Evolutionary conservation across 345 rosid species (phyloP).

Genomic region (Populus nigra): DNA sequence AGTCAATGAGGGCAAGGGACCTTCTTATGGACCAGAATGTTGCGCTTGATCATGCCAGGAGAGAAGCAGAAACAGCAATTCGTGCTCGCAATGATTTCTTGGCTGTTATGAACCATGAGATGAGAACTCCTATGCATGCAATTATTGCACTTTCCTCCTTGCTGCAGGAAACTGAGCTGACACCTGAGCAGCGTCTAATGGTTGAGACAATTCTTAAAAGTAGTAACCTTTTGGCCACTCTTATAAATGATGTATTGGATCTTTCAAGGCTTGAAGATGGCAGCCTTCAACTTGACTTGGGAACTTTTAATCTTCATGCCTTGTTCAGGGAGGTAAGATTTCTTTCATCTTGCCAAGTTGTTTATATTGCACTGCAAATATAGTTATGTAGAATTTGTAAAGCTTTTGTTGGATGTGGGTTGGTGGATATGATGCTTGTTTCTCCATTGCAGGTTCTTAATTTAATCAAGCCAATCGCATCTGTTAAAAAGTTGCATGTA

Average conservation of each 20-base stretch:
- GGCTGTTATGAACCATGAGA: slow-evolving; percentile 99
- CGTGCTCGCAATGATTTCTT: slow-evolving; percentile 94
- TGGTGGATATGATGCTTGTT: slow-evolving; percentile 14
- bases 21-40: slow-evolving; percentile 96
- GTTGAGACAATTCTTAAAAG: slow-evolving; percentile 95
- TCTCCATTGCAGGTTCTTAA: slow-evolving; percentile 59
- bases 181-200: slow-evolving; percentile 94
- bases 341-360: neutral
- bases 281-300: slow-evolving; percentile 81
- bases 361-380: neutral
- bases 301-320: slow-evolving; percentile 64
- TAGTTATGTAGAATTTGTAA: neutral
- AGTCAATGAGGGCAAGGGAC: slow-evolving; percentile 97
- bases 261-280: slow-evolving; percentile 99
- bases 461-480: slow-evolving; percentile 86
- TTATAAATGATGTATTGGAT: slow-evolving; percentile 93
- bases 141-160: slow-evolving; percentile 94
- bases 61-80: slow-evolving; percentile 96
- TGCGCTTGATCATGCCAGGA: slow-evolving; percentile 86
- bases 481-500: slow-evolving; percentile 72
- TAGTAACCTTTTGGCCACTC: slow-evolving; percentile 80
- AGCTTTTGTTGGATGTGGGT: neutral
- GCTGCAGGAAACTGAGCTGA: slow-evolving; percentile 91
- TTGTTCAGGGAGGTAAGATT: slow-evolving; percentile 71
- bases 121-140: slow-evolving; percentile 99